These are phyloP conservation scores for Penicillium italicum DNA, from an alignment of 2,329 filamentous ascomycete species.

Conservation along the genomic window DNA sequence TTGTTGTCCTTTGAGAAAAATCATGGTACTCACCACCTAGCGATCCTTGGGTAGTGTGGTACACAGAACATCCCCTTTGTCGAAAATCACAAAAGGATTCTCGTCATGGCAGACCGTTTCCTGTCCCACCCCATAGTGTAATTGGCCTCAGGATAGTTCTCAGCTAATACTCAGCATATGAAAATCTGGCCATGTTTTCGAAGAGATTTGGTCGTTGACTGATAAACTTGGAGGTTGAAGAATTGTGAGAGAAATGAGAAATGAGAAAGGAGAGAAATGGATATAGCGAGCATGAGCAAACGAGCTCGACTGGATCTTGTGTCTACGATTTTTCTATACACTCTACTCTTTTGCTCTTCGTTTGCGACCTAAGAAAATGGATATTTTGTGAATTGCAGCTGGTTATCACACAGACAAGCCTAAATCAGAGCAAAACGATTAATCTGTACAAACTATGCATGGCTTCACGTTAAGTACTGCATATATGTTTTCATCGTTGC, in stretches of 20 bases:
- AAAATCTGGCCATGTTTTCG: no score
- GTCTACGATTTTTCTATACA: no score
- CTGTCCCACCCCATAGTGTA: neutral
- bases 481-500: neutral
- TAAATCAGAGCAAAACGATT: neutral
- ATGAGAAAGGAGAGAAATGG: no score
- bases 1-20: neutral
- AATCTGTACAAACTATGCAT: neutral
- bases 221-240: neutral
- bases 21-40: neutral
- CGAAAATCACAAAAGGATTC: neutral
- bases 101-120: neutral
- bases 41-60: neutral
- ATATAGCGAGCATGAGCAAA: neutral
- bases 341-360: neutral
- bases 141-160: no score
- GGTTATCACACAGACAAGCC: neutral
- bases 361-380: neutral
- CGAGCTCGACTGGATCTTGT: neutral
- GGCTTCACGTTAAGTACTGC: neutral
- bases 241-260: neutral
- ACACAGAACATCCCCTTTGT: neutral
- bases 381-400: neutral
- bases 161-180: neutral
- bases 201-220: no score